Conservation (phyloP, 148 eudicot species). For the Rheum nobile region DNA sequence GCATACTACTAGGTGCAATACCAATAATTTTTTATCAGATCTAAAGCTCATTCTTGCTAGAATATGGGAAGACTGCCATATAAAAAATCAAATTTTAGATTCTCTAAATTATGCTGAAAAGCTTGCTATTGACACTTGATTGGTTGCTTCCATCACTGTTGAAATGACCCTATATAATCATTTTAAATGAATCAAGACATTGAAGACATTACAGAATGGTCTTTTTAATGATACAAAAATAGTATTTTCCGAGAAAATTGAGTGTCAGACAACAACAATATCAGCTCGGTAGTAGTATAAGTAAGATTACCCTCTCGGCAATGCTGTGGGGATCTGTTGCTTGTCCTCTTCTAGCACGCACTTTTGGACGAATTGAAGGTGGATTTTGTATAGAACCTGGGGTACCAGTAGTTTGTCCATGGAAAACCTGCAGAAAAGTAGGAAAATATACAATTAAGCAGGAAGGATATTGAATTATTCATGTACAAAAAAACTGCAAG, state of each 20-base stretch:
- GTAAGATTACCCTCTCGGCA: constrained; percentile 8
- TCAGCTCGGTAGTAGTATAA: not conserved
- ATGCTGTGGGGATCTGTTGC: constrained; percentile 12
- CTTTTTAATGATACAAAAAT: not conserved
- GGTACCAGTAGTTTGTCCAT: constrained; percentile 7
- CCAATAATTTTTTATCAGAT: too few relatives aligned
- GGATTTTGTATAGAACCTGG: constrained; percentile 4
- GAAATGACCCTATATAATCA: not conserved
- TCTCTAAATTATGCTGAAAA: too few relatives aligned
- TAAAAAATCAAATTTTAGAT: not conserved
- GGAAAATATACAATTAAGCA: not conserved
- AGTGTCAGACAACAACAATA: not conserved
- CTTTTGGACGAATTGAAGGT: constrained; percentile 11
- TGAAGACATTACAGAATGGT: not conserved
- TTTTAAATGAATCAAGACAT: not conserved
- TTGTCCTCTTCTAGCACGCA: constrained; percentile 11
- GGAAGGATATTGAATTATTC: not conserved
- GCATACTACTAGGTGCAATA: not conserved
- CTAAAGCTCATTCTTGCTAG: not conserved
- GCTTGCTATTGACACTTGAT: not conserved
- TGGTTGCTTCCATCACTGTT: not conserved
- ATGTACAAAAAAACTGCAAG: not conserved
- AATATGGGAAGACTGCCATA: not conserved
- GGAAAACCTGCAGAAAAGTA: constrained; percentile 4
- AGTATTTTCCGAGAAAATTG: not conserved